Conservation (phyloP, 257 asterid species). For the Apocynum venetum region DNA sequence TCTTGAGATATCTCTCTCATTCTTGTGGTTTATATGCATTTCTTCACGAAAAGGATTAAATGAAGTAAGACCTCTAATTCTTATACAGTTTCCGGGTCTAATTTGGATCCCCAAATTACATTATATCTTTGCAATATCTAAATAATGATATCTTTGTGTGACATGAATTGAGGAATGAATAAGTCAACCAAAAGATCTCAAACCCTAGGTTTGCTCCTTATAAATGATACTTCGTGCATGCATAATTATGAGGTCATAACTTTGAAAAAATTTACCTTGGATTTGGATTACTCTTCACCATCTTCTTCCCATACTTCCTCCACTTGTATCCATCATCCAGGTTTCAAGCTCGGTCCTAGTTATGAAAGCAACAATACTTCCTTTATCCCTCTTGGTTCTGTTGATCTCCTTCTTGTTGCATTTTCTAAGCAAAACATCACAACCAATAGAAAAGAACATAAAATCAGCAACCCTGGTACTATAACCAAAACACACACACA, state of each 20-base stretch:
- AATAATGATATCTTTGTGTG: too few relatives aligned
- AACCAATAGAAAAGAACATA: not conserved
- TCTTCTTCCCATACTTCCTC: conserved; percentile 78
- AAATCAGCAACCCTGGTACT: not conserved
- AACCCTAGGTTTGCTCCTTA: too few relatives aligned
- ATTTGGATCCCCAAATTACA: too few relatives aligned
- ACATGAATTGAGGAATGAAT: too few relatives aligned
- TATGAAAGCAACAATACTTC: conserved; percentile 27
- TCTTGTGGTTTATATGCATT: too few relatives aligned
- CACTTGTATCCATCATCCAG: conserved; percentile 69
- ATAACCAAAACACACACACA: not conserved
- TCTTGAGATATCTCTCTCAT: too few relatives aligned
- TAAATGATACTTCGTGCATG: not conserved
- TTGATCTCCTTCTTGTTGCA: conserved; percentile 7
- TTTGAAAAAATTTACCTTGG: conserved; percentile 41
- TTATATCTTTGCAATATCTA: too few relatives aligned
- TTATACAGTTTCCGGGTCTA: too few relatives aligned
- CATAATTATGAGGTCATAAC: not conserved
- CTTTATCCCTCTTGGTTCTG: conserved; percentile 11
- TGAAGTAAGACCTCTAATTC: too few relatives aligned
- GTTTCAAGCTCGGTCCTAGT: conserved; percentile 48
- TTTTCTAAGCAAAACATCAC: conserved; percentile 6
- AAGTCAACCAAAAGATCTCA: too few relatives aligned
- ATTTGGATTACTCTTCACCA: conserved; percentile 53
- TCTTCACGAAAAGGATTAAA: too few relatives aligned